A percentile compares a stretch with the other conserved stretches of the same genome.
Conservation (phyloP, 768 basidiomycete genomes). For the Tremella fuciformis region DNA sequence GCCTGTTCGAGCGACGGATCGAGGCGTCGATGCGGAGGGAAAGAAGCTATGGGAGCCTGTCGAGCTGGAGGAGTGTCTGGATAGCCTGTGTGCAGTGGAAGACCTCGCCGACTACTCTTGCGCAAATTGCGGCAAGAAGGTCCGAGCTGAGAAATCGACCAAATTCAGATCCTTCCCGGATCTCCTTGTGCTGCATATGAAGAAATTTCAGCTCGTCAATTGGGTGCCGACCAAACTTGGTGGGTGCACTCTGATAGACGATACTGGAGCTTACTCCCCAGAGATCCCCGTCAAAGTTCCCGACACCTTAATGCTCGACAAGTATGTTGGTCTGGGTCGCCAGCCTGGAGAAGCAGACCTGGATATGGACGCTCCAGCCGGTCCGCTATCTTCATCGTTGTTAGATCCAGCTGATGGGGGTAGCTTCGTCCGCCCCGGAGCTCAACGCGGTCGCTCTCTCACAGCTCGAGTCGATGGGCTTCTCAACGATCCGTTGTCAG, state of each 20-base stretch:
- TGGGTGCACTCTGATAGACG: conserved; percentile 50
- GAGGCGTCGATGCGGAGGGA: conserved; percentile 60
- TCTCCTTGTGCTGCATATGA: conserved; percentile 80
- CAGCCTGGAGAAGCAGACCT: conserved; percentile 69
- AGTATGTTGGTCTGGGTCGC: conserved; percentile 68
- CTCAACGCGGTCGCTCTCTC: conserved; percentile 73
- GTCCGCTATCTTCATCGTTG: not conserved
- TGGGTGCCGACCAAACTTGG: conserved; percentile 97
- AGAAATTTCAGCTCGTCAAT: conserved; percentile 89
- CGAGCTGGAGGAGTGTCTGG: conserved; percentile 61
- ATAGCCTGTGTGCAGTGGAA: conserved; percentile 35
- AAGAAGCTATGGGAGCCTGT: conserved; percentile 67
- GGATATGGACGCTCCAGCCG: conserved; percentile 52
- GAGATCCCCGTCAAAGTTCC: conserved; percentile 83
- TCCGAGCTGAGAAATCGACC: conserved; percentile 70
- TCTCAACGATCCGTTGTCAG: conserved; percentile 78
- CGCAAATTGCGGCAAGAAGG: conserved; percentile 66
- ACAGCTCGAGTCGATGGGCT: conserved; percentile 85
- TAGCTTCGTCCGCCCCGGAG: conserved; percentile 55
- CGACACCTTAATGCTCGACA: conserved; percentile 63
- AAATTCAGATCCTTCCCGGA: conserved; percentile 84
- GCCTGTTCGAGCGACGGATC: conserved; percentile 66
- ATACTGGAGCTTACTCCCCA: conserved; percentile 47
- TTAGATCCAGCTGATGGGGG: conserved; percentile 5
- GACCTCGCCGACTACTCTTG: conserved; percentile 67